Percentiles rank a stretch among this genome's conserved stretches.
Conservation (phyloP, 2,329 filamentous ascomycete genomes). For the Gaeumannomyces tritici region DNA sequence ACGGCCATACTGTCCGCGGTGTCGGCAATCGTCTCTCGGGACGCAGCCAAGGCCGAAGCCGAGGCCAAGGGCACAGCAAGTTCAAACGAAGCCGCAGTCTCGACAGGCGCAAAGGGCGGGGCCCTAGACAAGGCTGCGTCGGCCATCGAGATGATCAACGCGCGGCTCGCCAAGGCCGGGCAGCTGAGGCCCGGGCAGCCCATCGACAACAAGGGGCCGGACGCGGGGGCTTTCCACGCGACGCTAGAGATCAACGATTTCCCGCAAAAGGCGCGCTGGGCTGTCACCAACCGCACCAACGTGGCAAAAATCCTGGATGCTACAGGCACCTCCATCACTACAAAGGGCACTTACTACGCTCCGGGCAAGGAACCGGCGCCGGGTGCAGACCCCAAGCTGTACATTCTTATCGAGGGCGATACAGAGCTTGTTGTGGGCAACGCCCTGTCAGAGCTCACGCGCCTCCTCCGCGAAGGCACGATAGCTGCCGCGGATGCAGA, state of each 20-base stretch:
- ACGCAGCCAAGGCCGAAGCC: constrained; percentile 34
- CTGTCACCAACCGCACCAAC: constrained; percentile 95
- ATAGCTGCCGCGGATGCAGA: constrained; percentile 84
- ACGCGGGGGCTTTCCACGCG: constrained; percentile 92
- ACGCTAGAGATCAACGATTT: constrained; percentile 99
- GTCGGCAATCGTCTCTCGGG: constrained; percentile 45
- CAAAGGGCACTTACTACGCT: constrained; percentile 86
- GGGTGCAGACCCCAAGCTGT: constrained; percentile 81
- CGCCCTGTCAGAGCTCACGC: constrained; percentile 82
- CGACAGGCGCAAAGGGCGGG: constrained; percentile 29
- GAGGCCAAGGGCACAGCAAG: constrained; percentile 17
- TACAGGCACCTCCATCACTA: constrained; percentile 92
- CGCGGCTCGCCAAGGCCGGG: constrained; percentile 78
- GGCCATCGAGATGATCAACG: constrained; percentile 87
- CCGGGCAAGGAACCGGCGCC: constrained; percentile 69
- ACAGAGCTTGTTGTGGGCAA: constrained; percentile 87
- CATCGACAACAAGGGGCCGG: constrained; percentile 96
- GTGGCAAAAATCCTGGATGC: constrained; percentile 95
- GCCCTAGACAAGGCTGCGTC: constrained; percentile 77
- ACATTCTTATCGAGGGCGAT: constrained; percentile 95
- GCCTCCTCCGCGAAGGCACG: constrained; percentile 81
- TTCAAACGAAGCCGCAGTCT: constrained; percentile 15
- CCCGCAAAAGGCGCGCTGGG: constrained; percentile 96
- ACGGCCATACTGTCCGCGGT: constrained; percentile 58
- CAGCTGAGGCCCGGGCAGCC: constrained; percentile 86